Evolutionary conservation across 192 early-diverging fungal species (phyloP).

Genomic region (Geosiphon pyriformis): DNA sequence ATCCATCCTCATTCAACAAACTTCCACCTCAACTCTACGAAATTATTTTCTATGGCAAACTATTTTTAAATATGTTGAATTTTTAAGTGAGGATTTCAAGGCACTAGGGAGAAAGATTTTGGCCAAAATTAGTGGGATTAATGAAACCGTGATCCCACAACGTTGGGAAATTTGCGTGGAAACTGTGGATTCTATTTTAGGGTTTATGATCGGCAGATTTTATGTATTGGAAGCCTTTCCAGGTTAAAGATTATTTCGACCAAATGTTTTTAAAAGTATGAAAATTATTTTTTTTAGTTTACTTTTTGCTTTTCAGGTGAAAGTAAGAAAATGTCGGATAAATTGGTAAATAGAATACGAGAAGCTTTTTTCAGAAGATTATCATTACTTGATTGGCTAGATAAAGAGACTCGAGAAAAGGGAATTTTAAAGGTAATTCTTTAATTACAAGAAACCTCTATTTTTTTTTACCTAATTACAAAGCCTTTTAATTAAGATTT

Average conservation of each 20-base stretch:
- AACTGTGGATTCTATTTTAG: slow-evolving; percentile 32
- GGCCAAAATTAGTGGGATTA: slow-evolving; percentile 42
- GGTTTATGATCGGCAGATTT: slow-evolving; percentile 37
- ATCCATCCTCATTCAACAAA: slow-evolving; percentile 35
- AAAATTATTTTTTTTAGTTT: not conserved
- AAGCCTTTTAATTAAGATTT: too few species aligned
- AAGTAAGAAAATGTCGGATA: slow-evolving; percentile 43
- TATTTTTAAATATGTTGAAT: slow-evolving; percentile 32
- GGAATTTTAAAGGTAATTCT: slow-evolving; percentile 61
- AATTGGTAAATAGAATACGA: slow-evolving; percentile 42
- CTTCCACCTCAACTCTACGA: slow-evolving; percentile 33
- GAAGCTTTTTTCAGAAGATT: slow-evolving; percentile 40
- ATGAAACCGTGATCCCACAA: slow-evolving; percentile 37
- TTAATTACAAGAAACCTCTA: too few species aligned
- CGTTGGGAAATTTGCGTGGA: slow-evolving; percentile 45
- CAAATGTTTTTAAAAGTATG: not conserved
- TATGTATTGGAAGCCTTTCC: slow-evolving; percentile 37
- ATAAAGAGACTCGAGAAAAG: slow-evolving; percentile 40
- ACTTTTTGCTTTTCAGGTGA: slow-evolving; percentile 31
- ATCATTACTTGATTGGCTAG: slow-evolving; percentile 50
- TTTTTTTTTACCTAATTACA: too few species aligned
- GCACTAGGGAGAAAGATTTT: slow-evolving; percentile 32
- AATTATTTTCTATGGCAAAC: slow-evolving; percentile 50
- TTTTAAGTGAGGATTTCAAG: slow-evolving; percentile 35
- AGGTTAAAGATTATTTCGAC: slow-evolving; percentile 1